Base-by-base conservation (phyloP, 2,329 filamentous ascomycete genomes). In the Mycosphaerella sp. region DNA sequence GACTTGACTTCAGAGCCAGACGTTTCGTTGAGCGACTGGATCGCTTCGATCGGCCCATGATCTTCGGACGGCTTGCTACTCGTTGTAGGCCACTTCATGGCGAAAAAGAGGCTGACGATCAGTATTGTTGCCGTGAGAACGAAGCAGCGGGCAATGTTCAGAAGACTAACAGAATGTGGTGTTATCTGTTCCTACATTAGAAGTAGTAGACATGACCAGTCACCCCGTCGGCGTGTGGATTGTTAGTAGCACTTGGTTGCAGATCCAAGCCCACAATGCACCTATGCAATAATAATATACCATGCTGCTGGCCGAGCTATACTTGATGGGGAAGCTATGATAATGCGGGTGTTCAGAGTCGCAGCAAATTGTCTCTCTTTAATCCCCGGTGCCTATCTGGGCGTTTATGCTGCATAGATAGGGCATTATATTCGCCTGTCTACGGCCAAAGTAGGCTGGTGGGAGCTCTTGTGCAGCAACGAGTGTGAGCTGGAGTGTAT, bases 1-100 rank as follows among this genome's bases (percentile, higher is more conserved):
- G 49, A 28, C 34, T 55, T 40, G 30, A 57, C 44, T 10, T 32
- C 14, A 3, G 48, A 41, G 13, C 49, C 44, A 21, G 30, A 34
- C 6, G 7, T 6, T n/a, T 34, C 30, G 4, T 34, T 4, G 30
- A 12, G 30, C 5, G 30, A 34, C 4, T n/a, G 10, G 30, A 10
- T 9, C 30, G 6, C 6, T n/a, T 34, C 30, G 30, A 34, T 34
- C 13, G 8, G 6, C 4, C 30, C 30, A 34, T 34, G 30, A 12
- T 34, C 30, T 12, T 34, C 30, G 30, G 30, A 34, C 3, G 6
- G 10, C 13, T n/a, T 34, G 3, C 6, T 34, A n/a, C 30, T 34
- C 7, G 30, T 1, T 13, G 7, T 34, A 34, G 13, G 30, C 30
- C 6, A 34, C 13, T 34, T 34, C 30, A 34, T 34, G 6, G 13